Conservation (phyloP, 495 filamentous ascomycete species). For the Penicillium paxilli region DNA sequence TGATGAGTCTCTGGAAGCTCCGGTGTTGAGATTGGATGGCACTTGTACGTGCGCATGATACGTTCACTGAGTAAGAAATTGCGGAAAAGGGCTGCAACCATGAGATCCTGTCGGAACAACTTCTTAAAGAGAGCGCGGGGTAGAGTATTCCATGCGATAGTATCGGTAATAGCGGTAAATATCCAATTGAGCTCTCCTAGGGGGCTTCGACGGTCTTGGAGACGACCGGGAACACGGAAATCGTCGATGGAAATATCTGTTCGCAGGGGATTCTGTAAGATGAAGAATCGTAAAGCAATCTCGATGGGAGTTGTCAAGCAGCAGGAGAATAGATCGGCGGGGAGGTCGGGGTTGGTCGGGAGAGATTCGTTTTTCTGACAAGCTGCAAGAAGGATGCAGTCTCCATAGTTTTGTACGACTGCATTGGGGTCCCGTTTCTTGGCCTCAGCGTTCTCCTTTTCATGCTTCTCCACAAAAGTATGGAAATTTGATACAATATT, state of each 20-base stretch:
- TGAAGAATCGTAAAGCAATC: conserved; percentile 92
- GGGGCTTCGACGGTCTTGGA: conserved; percentile 92
- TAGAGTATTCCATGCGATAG: conserved; percentile 96
- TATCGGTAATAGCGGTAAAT: conserved; percentile 98
- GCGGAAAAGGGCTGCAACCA: conserved; percentile 95
- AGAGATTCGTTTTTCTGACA: conserved; percentile 87
- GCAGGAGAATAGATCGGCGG: conserved; percentile 93
- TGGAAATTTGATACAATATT: conserved; percentile 95
- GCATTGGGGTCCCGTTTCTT: conserved; percentile 71
- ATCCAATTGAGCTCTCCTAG: conserved; percentile 99
- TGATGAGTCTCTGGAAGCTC: conserved; percentile 87
- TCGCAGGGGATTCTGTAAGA: conserved; percentile 85
- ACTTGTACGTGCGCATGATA: conserved; percentile 93
- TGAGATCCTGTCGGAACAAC: conserved; percentile 96
- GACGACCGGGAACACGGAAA: conserved; percentile 73
- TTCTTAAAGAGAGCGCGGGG: conserved; percentile 90
- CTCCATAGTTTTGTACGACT: conserved; percentile 64
- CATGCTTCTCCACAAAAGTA: conserved; percentile 90
- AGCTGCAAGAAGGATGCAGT: conserved; percentile 91
- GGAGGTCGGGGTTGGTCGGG: conserved; percentile 93
- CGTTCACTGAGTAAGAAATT: conserved; percentile 95
- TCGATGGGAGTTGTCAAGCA: conserved; percentile 97
- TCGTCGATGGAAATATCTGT: conserved; percentile 73
- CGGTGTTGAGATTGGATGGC: conserved; percentile 87
- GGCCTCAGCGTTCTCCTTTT: conserved; percentile 75